Evolutionary conservation across 2,329 filamentous ascomycete genomes (phyloP).

Genomic region (Rosellinia necatrix): DNA sequence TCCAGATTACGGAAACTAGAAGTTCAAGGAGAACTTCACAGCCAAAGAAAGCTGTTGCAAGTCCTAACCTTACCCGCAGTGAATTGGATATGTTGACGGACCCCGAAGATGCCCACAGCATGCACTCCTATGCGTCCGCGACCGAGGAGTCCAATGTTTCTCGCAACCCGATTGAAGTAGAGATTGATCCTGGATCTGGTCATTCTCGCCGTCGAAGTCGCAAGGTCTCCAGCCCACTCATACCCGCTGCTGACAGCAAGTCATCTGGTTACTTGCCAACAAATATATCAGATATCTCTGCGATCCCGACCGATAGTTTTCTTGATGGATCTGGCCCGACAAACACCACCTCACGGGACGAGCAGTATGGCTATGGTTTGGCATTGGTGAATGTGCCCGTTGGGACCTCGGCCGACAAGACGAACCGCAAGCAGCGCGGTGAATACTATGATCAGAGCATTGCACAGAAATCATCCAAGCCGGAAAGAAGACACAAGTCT

Average conservation of each 20-base stretch:
- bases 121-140: slow-evolving; percentile 76
- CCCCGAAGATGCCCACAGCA: slow-evolving; percentile 67
- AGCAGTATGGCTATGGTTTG: slow-evolving; percentile 39
- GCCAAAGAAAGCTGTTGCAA: slow-evolving; percentile 44
- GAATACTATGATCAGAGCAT: slow-evolving; percentile 48
- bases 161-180: slow-evolving; percentile 82
- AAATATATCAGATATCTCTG: slow-evolving; percentile 82
- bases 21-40: slow-evolving; percentile 70
- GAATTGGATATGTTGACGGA: slow-evolving; percentile 52
- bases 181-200: slow-evolving; percentile 67
- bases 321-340: slow-evolving; percentile 60
- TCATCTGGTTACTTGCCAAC: slow-evolving; percentile 65
- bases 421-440: slow-evolving; percentile 51
- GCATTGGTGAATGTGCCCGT: slow-evolving; percentile 47
- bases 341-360: slow-evolving; percentile 21
- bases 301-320: slow-evolving; percentile 68
- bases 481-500: slow-evolving; percentile 55
- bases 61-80: slow-evolving; percentile 66
- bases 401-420: slow-evolving; percentile 48
- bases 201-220: slow-evolving; percentile 61
- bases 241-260: slow-evolving; percentile 61
- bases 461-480: slow-evolving; percentile 46
- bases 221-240: slow-evolving; percentile 67
- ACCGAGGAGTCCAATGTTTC: slow-evolving; percentile 80
- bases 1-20: slow-evolving; percentile 84